Evolutionary conservation across 2,329 filamentous ascomycete species (phyloP), one percentile per base, ranked within the genome.

Genomic region (Clonostachys sp.): DNA sequence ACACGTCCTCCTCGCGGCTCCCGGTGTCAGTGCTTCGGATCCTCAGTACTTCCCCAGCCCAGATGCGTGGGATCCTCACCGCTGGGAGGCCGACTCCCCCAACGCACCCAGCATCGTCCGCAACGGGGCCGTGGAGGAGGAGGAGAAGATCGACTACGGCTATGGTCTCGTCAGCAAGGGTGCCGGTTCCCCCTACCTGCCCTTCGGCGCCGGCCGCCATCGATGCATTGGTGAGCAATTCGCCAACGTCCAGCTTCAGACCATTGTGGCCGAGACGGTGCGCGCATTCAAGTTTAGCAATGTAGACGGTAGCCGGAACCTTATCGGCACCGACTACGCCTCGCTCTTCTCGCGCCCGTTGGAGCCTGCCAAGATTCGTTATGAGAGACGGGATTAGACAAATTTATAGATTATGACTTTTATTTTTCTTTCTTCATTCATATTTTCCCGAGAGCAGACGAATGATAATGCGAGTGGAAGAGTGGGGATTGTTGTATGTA

Each of bases 211-310:
- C 33, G 92, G 92, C 40, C 79, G 92, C 56, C 92, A 97, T 70
- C 80, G 92, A 55, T 97, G 92, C 70, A 96, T 97, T 61, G 92
- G 92, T 55, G 92, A 97, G 76, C 90, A 96, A 61, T 97, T 96
- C 66, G 92, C 92, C 56, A 95, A 95, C 64, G 78, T 95, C 49
- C 92, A 97, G 71, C 75, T 97, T 52, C 86, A 91, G 63, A 91
- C 89, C 41, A 95, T 97, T 55, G 74, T 86, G 12, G 89, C 85
- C 45, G 84, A 83, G 49, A 72, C 91, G 54, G 87, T 95, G 39
- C 80, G 90, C 44, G 65, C 83, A 46, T 89, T 96, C 73, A 92
- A 89, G 72, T 81, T 96, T 64, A 76, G 78, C 61, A 95, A 90
- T 57, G 65, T 83, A 3, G 83, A 87, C 57, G 86, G 87, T n/a